Percentiles rank a stretch among this genome's conserved stretches.
phyloP scores from a whole-genome alignment of 1,284 basidiomycete genomes.

The Ustilago xerochloae region DNA sequence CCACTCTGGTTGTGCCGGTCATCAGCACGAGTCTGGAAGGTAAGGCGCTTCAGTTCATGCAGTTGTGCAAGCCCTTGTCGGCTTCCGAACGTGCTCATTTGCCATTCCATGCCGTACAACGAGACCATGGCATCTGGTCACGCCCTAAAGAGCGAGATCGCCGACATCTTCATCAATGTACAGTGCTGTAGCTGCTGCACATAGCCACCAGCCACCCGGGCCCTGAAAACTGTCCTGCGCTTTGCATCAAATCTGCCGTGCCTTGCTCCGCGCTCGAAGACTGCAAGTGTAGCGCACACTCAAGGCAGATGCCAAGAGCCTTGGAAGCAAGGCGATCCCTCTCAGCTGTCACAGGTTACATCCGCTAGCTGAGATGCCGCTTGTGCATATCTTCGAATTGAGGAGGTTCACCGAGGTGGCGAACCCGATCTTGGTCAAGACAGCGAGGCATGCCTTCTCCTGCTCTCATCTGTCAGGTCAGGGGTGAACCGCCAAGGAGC shows the following conservation, averaged over 20 bases:
- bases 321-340: background rate
- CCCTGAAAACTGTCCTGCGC: background rate
- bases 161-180: background rate
- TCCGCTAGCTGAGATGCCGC: background rate
- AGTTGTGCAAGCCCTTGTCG: background rate
- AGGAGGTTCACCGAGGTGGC: background rate
- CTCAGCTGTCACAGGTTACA: slow-evolving; percentile 5
- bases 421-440: background rate
- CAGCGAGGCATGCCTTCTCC: background rate
- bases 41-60: background rate
- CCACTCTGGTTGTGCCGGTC: background rate
- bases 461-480: background rate
- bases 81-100: background rate
- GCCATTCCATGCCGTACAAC: background rate
- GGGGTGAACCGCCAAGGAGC: too few relatives aligned
- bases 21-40: background rate
- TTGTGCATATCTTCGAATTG: background rate
- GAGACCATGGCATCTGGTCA: background rate
- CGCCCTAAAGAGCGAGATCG: background rate
- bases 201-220: background rate
- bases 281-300: too few relatives aligned
- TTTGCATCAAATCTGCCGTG: background rate
- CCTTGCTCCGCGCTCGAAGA: too few relatives aligned
- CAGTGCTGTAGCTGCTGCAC: background rate
- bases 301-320: slow-evolving; percentile 15